Base-by-base conservation (phyloP, 345 rosid species). In the Durio zibethinus region DNA sequence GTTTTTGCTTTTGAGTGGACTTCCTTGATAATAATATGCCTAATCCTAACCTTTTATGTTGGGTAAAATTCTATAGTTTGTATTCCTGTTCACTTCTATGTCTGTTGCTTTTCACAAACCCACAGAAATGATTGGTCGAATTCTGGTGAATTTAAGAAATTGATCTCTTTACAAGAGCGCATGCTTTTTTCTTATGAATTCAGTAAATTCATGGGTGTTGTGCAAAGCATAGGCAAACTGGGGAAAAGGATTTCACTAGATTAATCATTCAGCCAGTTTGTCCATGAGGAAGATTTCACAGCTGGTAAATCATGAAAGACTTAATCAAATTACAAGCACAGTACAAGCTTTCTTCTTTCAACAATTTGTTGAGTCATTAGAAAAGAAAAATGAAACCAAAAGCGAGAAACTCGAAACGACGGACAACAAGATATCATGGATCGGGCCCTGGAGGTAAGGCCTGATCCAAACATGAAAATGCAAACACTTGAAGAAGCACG, bases 11-110 rank as follows among this genome's bases (percentile, higher is more conserved):
- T 63, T 60, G 18, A 50, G 70, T 76, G 47, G 67, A 72, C 69
- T 62, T 80, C 62, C 76, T 47, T 50, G 73, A 84, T 80, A 87
- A 85, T 76, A 64, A 77, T 76, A 69, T 74, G 72, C 82, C 43
- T 45, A 23, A 69, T 52, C 53, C 35, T 59, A 31, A 33, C 81
- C 80, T n/a, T n/a, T n/a, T n/a, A 4, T 53, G 10, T n/a, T 54
- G 23, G 76, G 83, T 72, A 12, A 75, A 65, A 14, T 50, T 64
- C 45, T 3, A 5, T 11, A 8, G 4, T 8, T 4, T 57, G 53
- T 53, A 35, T 57, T 33, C 45, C 20, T 68, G 21, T 61, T 29
- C n/a, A 53, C 29, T 63, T 42, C 23, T 1, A 27, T 40, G 43
- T 1, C 43, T 40, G 43, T 40, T 40, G 43, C 0, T 40, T 40